A percentile compares a stretch with the other conserved stretches of the same genome.
Conservation (phyloP, 164 flowering plant species). For the Nymphaea thermarum region DNA sequence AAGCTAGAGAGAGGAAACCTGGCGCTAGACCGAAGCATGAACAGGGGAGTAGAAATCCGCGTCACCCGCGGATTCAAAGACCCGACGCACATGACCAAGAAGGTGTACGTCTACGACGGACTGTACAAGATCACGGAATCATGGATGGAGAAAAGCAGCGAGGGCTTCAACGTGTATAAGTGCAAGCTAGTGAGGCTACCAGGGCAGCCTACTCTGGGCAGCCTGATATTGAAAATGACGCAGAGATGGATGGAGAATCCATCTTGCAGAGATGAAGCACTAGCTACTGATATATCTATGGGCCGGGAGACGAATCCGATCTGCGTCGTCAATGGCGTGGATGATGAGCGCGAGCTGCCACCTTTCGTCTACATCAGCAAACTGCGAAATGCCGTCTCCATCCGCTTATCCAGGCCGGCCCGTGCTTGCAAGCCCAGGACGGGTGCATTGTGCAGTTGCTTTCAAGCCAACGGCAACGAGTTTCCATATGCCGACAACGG, state of each 20-base stretch:
- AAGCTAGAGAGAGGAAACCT: constrained; percentile 59
- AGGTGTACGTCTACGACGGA: constrained; percentile 45
- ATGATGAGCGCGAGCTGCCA: constrained; percentile 38
- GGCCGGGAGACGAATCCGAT: constrained; percentile 39
- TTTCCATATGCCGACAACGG: constrained; percentile 32
- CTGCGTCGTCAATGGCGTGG: constrained; percentile 46
- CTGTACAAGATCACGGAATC: constrained; percentile 36
- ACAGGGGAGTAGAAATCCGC: constrained; percentile 2
- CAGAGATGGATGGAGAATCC: constrained; percentile 30
- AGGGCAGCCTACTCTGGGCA: constrained; percentile 32
- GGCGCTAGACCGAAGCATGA: constrained; percentile 16
- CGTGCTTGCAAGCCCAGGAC: constrained; percentile 22
- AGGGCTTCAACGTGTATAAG: constrained; percentile 37
- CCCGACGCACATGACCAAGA: not conserved
- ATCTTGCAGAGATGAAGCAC: constrained; percentile 20
- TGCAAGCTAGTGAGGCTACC: constrained; percentile 33
- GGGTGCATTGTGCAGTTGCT: constrained; percentile 27
- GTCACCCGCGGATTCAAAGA: constrained; percentile 2
- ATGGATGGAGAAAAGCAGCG: constrained; percentile 39
- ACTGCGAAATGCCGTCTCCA: constrained; percentile 17
- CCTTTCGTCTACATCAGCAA: constrained; percentile 24
- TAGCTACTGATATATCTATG: constrained; percentile 35
- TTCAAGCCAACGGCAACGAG: constrained; percentile 24
- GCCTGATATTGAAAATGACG: constrained; percentile 28
- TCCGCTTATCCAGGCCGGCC: constrained; percentile 10